phyloP scores from a whole-genome alignment of 164 flowering plant species.

The Vitis amurensis region DNA sequence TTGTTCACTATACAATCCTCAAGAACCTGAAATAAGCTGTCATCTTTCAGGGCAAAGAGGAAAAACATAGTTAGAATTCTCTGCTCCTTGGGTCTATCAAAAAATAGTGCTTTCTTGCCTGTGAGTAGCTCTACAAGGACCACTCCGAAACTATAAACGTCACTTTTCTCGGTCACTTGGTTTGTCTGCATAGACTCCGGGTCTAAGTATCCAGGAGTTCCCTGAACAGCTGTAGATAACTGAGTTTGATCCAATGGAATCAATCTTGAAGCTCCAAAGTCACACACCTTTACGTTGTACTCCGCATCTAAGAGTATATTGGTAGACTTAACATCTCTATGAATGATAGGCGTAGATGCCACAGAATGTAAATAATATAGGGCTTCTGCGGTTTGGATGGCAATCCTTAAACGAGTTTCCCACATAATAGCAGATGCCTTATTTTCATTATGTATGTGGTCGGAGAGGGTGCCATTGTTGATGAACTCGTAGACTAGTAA shows the following conservation, averaged over 20 bases:
- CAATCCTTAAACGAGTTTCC: conserved; percentile 39
- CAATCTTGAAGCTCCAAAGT: conserved; percentile 45
- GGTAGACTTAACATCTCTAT: conserved; percentile 43
- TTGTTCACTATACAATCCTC: conserved; percentile 12
- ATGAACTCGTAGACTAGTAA: conserved; percentile 50
- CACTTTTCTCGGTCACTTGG: conserved; percentile 41
- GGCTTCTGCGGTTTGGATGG: conserved; percentile 44
- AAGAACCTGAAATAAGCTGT: conserved; percentile 9
- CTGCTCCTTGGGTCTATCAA: conserved; percentile 16
- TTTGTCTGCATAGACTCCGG: conserved; percentile 42
- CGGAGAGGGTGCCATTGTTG: conserved; percentile 40
- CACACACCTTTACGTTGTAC: conserved; percentile 40
- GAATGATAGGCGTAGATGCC: conserved; percentile 41
- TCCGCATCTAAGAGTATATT: conserved; percentile 47
- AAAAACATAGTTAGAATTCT: conserved; percentile 30
- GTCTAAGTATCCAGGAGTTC: conserved; percentile 45
- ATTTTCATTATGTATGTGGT: conserved; percentile 30
- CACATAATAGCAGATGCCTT: conserved; percentile 19
- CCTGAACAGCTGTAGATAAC: conserved; percentile 36
- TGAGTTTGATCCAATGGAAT: conserved; percentile 36
- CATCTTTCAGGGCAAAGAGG: conserved; percentile 18
- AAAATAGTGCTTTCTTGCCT: conserved; percentile 24
- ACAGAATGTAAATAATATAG: conserved; percentile 46
- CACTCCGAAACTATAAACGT: conserved; percentile 50
- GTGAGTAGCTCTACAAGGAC: conserved; percentile 43